Evolutionary conservation across 1,284 basidiomycete species (phyloP).

Genomic region (Apiotrichum laibachii): DNA sequence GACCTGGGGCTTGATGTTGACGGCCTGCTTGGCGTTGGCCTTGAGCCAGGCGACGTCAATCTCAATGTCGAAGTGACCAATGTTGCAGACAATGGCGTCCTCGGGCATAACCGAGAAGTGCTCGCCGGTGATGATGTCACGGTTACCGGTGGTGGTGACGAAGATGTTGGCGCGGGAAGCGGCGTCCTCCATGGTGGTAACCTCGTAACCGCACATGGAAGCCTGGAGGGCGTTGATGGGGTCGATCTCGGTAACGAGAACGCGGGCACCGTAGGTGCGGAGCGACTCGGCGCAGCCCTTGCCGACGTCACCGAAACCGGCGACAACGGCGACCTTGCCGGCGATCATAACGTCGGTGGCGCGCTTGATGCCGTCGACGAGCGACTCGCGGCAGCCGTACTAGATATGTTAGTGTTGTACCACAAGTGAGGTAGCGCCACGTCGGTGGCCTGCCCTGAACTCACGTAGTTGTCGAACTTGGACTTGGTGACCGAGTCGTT

Average conservation of each 20-base stretch:
- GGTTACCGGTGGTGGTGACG: slow-evolving; percentile 97
- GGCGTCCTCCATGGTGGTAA: slow-evolving; percentile 97
- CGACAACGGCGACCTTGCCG: slow-evolving; percentile 97
- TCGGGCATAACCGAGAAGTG: slow-evolving; percentile 96
- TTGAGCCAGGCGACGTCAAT: slow-evolving; percentile 99
- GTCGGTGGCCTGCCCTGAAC: slow-evolving; percentile 4
- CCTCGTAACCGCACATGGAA: slow-evolving; percentile 99
- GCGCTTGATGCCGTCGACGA: slow-evolving; percentile 99
- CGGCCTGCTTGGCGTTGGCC: slow-evolving; percentile 75
- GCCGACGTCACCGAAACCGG: slow-evolving; percentile 98
- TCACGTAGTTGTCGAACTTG: slow-evolving; percentile 74
- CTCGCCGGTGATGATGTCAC: slow-evolving; percentile 91
- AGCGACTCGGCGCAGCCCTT: slow-evolving; percentile 99
- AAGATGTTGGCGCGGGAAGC: slow-evolving; percentile 87
- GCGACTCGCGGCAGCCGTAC: slow-evolving; percentile 98
- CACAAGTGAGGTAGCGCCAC: too few species aligned
- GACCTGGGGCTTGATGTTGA: slow-evolving; percentile 99
- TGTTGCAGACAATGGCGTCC: slow-evolving; percentile 92
- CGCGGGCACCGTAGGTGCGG: slow-evolving; percentile 92
- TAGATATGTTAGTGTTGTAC: slow-evolving; percentile 51
- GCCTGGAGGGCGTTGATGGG: slow-evolving; percentile 99
- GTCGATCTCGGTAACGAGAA: slow-evolving; percentile 96
- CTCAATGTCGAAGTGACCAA: slow-evolving; percentile 98
- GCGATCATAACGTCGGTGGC: slow-evolving; percentile 99
- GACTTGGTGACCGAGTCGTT: slow-evolving; percentile 99